These are phyloP conservation scores for Metarhizium anisopliae DNA, from an alignment of 2,329 filamentous ascomycete genomes.

Conservation along the genomic window DNA sequence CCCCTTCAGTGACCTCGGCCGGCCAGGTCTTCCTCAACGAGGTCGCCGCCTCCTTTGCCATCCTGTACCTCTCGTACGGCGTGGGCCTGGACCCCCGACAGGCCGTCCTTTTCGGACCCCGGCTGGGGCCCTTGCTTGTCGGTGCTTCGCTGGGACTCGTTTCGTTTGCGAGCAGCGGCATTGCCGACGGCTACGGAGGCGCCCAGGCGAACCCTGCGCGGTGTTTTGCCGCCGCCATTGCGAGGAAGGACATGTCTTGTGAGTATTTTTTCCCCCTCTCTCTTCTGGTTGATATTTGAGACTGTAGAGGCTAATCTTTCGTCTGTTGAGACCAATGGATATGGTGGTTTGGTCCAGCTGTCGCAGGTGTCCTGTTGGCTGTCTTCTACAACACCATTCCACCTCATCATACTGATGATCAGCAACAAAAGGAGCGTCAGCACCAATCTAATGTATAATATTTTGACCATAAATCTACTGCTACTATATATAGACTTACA, in stretches of 20 bases:
- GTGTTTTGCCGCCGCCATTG: slow-evolving; percentile 35
- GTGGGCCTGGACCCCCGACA: slow-evolving; percentile 45
- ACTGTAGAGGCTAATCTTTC: neutral
- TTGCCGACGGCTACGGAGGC: slow-evolving; percentile 30
- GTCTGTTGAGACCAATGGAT: slow-evolving; percentile 22
- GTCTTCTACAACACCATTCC: slow-evolving; percentile 21
- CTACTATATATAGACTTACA: too few species aligned
- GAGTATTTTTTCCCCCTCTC: neutral
- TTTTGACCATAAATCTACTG: too few species aligned
- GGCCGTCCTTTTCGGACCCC: slow-evolving; percentile 36
- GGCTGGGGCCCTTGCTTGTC: slow-evolving; percentile 38
- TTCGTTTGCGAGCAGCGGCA: slow-evolving; percentile 27
- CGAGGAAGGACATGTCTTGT: slow-evolving; percentile 17
- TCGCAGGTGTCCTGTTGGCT: slow-evolving; percentile 17
- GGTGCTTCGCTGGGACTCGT: slow-evolving; percentile 28
- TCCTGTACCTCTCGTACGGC: slow-evolving; percentile 36
- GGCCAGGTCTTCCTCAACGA: slow-evolving; percentile 38
- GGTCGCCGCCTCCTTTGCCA: slow-evolving; percentile 26
- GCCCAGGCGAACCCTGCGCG: slow-evolving; percentile 34
- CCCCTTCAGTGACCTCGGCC: slow-evolving; percentile 23
- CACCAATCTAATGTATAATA: too few species aligned
- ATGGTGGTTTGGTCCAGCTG: slow-evolving; percentile 26
- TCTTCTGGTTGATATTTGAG: too few species aligned
- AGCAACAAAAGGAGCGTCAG: neutral
- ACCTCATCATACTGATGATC: slow-evolving; percentile 13